A percentile compares a stretch with the other conserved stretches of the same genome.
Conservation (phyloP, 2,329 filamentous ascomycete species). For the Raffaelea albimanens region DNA sequence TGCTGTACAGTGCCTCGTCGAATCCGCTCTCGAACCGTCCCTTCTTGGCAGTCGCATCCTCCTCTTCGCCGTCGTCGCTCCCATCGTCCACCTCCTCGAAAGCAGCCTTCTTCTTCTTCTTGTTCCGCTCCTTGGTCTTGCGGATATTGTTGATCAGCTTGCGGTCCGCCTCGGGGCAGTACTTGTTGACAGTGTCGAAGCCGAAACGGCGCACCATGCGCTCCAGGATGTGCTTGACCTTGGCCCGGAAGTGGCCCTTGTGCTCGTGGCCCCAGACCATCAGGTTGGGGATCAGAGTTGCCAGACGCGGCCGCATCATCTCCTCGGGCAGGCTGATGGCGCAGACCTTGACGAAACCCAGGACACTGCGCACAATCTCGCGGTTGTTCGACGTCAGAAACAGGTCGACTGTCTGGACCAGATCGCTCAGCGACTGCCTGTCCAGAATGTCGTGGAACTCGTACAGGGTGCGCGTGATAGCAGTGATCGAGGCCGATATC, state of each 20-base stretch:
- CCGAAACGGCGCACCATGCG: conserved; percentile 89
- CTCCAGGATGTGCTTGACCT: conserved; percentile 97
- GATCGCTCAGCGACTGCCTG: conserved; percentile 62
- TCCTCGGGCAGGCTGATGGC: conserved; percentile 75
- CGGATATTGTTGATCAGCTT: conserved; percentile 92
- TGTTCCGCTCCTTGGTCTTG: conserved; percentile 84
- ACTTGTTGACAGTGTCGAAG: conserved; percentile 65
- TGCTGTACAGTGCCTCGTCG: conserved; percentile 85
- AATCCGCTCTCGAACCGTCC: conserved; percentile 83
- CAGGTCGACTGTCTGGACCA: conserved; percentile 90
- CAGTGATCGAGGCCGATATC: conserved; percentile 95
- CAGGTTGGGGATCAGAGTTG: conserved; percentile 73
- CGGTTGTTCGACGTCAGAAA: conserved; percentile 95
- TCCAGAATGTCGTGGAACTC: conserved; percentile 71
- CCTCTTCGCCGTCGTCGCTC: conserved; percentile 40
- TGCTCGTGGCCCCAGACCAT: conserved; percentile 97
- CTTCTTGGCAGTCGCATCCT: conserved; percentile 42
- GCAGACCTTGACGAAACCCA: conserved; percentile 95
- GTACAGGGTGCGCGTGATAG: conserved; percentile 85
- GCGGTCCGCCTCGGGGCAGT: conserved; percentile 75
- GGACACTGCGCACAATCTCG: conserved; percentile 87
- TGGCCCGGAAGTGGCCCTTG: conserved; percentile 92
- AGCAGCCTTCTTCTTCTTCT: conserved; percentile 72
- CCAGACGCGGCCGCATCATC: conserved; percentile 68
- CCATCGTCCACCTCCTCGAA: conserved; percentile 40